phyloP scores from a whole-genome alignment of 164 flowering plant genomes.

The Kingdonia uniflora region DNA sequence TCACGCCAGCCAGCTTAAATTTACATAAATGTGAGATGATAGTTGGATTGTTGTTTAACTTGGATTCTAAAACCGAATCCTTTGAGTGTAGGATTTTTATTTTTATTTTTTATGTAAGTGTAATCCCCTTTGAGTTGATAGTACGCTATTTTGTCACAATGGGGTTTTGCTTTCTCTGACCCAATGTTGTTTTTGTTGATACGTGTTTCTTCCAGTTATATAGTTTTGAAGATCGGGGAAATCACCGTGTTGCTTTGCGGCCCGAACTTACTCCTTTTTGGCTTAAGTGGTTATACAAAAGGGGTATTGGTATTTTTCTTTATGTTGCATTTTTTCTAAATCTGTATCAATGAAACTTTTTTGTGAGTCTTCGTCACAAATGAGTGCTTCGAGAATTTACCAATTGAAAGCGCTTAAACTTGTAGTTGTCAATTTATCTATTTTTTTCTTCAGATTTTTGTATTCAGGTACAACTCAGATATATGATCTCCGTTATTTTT shows the following conservation, averaged over 20 bases:
- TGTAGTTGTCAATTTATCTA: not conserved
- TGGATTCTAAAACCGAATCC: too few relatives aligned
- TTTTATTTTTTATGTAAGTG: too few relatives aligned
- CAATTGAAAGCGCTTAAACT: not conserved
- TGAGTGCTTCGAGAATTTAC: not conserved
- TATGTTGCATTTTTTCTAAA: not conserved
- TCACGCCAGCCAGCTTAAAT: too few relatives aligned
- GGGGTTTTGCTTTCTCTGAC: too few relatives aligned
- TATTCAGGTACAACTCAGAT: constrained; percentile 42
- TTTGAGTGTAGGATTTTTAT: too few relatives aligned
- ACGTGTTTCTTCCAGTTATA: constrained; percentile 40
- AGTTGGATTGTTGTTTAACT: too few relatives aligned
- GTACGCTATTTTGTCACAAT: too few relatives aligned
- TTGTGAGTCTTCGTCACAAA: not conserved
- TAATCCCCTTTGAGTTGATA: too few relatives aligned
- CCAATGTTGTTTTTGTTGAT: too few relatives aligned
- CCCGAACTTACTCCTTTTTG: constrained; percentile 94
- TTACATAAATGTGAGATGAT: too few relatives aligned
- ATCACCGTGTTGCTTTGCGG: constrained; percentile 92
- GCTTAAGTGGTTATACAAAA: constrained; percentile 93
- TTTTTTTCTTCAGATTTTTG: constrained; percentile 25
- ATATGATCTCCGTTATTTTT: constrained; percentile 56
- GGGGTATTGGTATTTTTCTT: constrained; percentile 42
- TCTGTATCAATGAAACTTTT: too few relatives aligned
- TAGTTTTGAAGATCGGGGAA: constrained; percentile 91